Conservation (phyloP, 2,329 filamentous ascomycete species). For the Aspergillus versicolor region DNA sequence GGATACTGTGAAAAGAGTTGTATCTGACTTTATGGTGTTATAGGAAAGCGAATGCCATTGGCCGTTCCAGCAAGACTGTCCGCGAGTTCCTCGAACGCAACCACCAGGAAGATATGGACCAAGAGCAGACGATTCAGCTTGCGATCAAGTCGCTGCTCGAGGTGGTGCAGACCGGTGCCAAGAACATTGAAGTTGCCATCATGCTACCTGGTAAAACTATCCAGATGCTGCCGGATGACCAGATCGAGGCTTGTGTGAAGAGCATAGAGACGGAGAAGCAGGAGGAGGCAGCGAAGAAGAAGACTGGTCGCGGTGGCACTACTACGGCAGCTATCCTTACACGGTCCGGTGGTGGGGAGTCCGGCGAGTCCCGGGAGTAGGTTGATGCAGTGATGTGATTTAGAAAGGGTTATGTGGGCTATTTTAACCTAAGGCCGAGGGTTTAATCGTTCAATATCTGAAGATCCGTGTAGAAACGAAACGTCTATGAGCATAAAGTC, state of each 20-base stretch:
- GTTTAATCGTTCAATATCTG: conserved; percentile 14
- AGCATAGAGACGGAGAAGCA: conserved; percentile 99
- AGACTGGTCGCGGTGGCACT: conserved; percentile 61
- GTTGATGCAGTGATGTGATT: conserved; percentile 18
- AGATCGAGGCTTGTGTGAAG: conserved; percentile 97
- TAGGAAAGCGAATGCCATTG: conserved; percentile 99
- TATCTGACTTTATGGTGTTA: conserved; percentile 16
- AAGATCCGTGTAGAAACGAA: conserved; percentile 17
- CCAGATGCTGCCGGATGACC: conserved; percentile 91
- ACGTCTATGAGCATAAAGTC: conserved; percentile 13
- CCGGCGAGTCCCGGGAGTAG: conserved; percentile 17
- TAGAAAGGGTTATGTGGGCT: conserved; percentile 9
- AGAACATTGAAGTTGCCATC: conserved; percentile 99
- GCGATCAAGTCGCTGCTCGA: conserved; percentile 98
- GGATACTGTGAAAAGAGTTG: neutral
- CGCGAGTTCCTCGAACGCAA: conserved; percentile 98
- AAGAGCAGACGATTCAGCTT: conserved; percentile 91
- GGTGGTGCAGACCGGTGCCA: conserved; percentile 96
- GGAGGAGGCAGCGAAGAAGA: conserved; percentile 97
- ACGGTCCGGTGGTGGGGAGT: conserved; percentile 48
- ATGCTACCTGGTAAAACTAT: conserved; percentile 91
- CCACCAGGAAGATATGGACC: conserved; percentile 97
- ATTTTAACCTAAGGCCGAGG: conserved; percentile 19
- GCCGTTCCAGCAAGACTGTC: conserved; percentile 97
- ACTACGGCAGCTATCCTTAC: conserved; percentile 69